Conservation (phyloP, 257 asterid genomes). For the Thymus mandschuricus region DNA sequence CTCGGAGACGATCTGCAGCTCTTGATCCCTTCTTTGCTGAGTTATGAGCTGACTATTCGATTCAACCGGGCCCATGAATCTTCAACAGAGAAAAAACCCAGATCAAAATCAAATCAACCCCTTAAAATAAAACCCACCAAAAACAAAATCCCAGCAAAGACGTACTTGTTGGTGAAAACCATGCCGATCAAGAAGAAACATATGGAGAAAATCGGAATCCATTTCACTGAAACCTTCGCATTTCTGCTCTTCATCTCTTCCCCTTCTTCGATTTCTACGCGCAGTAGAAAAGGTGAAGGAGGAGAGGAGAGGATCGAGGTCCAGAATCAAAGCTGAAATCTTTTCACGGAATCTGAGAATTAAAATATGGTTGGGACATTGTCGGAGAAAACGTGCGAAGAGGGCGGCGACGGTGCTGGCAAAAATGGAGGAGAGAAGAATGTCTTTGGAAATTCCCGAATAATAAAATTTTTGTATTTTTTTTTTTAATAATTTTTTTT, state of each 20-base stretch:
- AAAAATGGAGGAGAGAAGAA: slow-evolving; percentile 31
- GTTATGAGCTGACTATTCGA: slow-evolving; percentile 74
- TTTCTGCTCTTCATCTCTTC: slow-evolving; percentile 59
- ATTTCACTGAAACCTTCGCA: slow-evolving; percentile 71
- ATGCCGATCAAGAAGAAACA: slow-evolving; percentile 79
- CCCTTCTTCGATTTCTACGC: slow-evolving; percentile 16
- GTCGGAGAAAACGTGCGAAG: slow-evolving; percentile 33
- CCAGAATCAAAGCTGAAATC: slow-evolving; percentile 19
- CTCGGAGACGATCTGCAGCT: slow-evolving; percentile 90
- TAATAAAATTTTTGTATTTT: neutral
- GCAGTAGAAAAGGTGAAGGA: slow-evolving; percentile 15
- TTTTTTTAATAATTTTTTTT: neutral
- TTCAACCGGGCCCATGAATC: slow-evolving; percentile 76
- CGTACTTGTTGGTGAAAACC: slow-evolving; percentile 71
- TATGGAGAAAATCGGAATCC: slow-evolving; percentile 83
- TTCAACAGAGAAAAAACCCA: slow-evolving; percentile 40
- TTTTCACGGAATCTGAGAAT: slow-evolving; percentile 23
- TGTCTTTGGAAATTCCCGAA: slow-evolving; percentile 30
- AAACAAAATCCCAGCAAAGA: neutral
- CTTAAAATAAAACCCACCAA: neutral
- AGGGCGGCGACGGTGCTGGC: slow-evolving; percentile 28
- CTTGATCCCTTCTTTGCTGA: slow-evolving; percentile 81
- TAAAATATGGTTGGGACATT: neutral
- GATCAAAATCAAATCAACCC: slow-evolving; percentile 42
- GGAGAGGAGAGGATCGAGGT: neutral